phyloP scores from a whole-genome alignment of 2,329 filamentous ascomycete genomes.

The Penicillium griseofulvum region DNA sequence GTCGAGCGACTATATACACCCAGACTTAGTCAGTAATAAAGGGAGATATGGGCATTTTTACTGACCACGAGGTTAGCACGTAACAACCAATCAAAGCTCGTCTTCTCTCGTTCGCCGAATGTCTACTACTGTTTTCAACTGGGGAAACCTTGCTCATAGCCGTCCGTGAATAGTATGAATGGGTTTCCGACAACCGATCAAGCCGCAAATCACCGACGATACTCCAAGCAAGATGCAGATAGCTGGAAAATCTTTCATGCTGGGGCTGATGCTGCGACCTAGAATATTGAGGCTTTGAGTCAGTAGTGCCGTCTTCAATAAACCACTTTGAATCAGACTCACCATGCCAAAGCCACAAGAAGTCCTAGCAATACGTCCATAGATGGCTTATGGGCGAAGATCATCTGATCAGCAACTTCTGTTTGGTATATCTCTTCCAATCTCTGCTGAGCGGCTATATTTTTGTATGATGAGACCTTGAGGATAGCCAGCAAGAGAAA shows the following conservation, averaged over 20 bases:
- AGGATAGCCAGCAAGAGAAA: constrained; percentile 1
- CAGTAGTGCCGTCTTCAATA: not conserved
- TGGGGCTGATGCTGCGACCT: not conserved
- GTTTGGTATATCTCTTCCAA: not conserved
- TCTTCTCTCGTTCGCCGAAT: not conserved
- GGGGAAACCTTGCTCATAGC: not conserved
- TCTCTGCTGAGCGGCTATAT: not conserved
- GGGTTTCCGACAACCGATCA: not conserved
- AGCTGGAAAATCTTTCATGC: not conserved
- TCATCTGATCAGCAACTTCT: constrained; percentile 1
- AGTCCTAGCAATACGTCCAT: constrained; percentile 1
- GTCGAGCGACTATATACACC: not conserved
- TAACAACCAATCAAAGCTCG: constrained; percentile 4
- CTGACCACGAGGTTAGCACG: constrained; percentile 1
- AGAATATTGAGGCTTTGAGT: not conserved
- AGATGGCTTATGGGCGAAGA: not conserved
- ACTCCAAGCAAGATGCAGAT: constrained; percentile 2
- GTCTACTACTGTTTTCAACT: not conserved
- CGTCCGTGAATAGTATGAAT: not conserved
- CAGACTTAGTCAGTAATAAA: not conserved
- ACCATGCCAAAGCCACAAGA: constrained; percentile 1
- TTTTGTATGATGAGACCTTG: not conserved
- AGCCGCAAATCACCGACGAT: not conserved
- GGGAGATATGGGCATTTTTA: not conserved
- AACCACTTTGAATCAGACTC: not conserved